These are phyloP conservation scores for Mrakia frigida DNA, from an alignment of 768 basidiomycete species.

Conservation along the genomic window DNA sequence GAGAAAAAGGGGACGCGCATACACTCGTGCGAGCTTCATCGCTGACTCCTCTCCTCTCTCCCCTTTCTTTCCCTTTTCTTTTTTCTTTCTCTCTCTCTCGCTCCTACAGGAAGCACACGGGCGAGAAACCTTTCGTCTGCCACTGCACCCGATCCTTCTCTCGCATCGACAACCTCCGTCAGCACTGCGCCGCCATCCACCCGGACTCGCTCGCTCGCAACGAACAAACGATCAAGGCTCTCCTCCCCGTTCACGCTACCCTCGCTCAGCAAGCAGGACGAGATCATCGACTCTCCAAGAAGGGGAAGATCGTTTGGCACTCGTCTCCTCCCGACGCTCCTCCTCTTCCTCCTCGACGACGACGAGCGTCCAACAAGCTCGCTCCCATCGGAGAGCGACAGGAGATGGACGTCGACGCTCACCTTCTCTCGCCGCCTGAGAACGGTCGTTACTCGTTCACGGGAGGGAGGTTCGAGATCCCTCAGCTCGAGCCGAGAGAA, in stretches of 20 bases:
- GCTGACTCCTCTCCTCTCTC: constrained; percentile 31
- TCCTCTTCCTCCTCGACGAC: too few relatives aligned
- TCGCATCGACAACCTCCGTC: constrained; percentile 90
- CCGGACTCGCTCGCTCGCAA: constrained; percentile 61
- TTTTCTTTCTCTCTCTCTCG: constrained; percentile 14
- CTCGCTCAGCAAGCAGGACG: constrained; percentile 18
- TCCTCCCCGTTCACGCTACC: constrained; percentile 42
- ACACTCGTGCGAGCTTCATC: constrained; percentile 12
- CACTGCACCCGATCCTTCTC: constrained; percentile 95
- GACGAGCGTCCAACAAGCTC: background rate
- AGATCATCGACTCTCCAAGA: background rate
- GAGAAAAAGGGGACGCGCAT: background rate
- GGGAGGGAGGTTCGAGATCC: background rate
- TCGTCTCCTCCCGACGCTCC: background rate
- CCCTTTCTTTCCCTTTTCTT: constrained; percentile 28
- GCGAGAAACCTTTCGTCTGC: constrained; percentile 91
- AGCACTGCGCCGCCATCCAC: constrained; percentile 95
- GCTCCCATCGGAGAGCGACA: background rate
- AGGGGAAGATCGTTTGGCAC: background rate
- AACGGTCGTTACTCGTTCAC: background rate
- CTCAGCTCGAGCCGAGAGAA: background rate
- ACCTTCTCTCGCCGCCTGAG: background rate
- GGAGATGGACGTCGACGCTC: background rate
- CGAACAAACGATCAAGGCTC: constrained; percentile 41
- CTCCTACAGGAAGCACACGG: constrained; percentile 81